phyloP scores from a whole-genome alignment of 2,329 filamentous ascomycete genomes.

The Sporothrix variecibatus region DNA sequence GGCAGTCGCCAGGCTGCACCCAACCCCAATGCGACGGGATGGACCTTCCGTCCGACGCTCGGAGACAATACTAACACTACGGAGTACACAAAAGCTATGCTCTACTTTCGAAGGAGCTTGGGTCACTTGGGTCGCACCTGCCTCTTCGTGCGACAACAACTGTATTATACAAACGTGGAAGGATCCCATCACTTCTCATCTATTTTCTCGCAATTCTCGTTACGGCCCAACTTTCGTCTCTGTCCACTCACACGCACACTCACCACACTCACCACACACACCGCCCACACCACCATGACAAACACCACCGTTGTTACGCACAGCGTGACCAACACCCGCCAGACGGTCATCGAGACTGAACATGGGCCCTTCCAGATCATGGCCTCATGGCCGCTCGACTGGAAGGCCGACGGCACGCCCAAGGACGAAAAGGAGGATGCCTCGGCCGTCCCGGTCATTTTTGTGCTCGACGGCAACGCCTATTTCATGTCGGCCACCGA shows the following conservation, averaged over 20 bases:
- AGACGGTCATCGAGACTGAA: constrained; percentile 23
- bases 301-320: not conserved
- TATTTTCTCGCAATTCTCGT: too few species aligned
- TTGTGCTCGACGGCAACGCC: constrained; percentile 26
- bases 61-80: not conserved
- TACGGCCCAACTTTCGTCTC: not conserved
- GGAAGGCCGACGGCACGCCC: constrained; percentile 19
- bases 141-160: not conserved
- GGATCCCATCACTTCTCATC: not conserved
- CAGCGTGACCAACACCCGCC: constrained; percentile 25
- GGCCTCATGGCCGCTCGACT: constrained; percentile 27
- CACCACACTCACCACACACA: not conserved
- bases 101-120: not conserved
- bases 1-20: not conserved
- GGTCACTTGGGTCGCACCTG: not conserved
- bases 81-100: not conserved
- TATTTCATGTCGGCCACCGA: constrained; percentile 28
- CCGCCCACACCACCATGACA: not conserved
- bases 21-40: not conserved
- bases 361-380: constrained; percentile 22
- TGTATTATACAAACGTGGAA: not conserved
- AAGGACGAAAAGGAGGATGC: not conserved
- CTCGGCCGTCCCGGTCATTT: constrained; percentile 20
- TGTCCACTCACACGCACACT: not conserved
- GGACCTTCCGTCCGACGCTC: constrained; percentile 4